Evolutionary conservation across 495 filamentous ascomycete genomes (phyloP).

Genomic region (Corynascus novoguineensis): DNA sequence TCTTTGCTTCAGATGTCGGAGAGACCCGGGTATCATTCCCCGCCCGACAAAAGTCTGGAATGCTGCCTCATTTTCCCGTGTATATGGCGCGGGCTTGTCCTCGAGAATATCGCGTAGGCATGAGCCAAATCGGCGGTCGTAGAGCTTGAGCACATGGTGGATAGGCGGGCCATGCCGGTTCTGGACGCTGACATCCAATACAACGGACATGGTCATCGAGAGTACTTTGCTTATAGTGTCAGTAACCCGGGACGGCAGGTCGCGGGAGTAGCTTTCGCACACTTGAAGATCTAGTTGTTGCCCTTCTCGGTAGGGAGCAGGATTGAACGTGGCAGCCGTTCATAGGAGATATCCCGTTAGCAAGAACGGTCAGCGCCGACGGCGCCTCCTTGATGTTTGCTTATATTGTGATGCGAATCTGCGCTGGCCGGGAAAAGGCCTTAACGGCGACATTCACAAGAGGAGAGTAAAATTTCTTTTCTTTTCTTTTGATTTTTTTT

Average conservation of each 20-base stretch:
- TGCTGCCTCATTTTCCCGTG: neutral
- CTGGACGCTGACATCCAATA: conserved; percentile 10
- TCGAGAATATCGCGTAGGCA: neutral
- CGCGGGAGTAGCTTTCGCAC: conserved; percentile 5
- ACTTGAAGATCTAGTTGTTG: conserved; percentile 5
- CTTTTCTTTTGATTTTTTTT: too few species aligned
- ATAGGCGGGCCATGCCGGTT: conserved; percentile 1
- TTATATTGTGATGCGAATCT: conserved; percentile 2
- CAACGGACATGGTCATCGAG: conserved; percentile 12
- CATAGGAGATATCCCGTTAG: neutral
- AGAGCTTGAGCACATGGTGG: neutral
- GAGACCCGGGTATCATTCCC: neutral
- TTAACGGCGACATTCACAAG: neutral
- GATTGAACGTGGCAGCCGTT: conserved; percentile 8
- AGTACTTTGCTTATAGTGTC: conserved; percentile 9
- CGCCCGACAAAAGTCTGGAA: neutral
- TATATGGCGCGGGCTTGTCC: neutral
- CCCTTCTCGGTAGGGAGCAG: conserved; percentile 6
- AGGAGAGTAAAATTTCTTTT: too few species aligned
- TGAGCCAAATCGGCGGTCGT: neutral
- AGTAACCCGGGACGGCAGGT: conserved; percentile 4
- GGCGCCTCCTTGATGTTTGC: conserved; percentile 1
- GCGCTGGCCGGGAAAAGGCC: conserved; percentile 4
- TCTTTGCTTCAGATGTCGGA: neutral
- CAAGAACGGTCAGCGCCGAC: neutral